These are phyloP conservation scores for Paecilomyces formosus DNA, from an alignment of 2,329 filamentous ascomycete species.

Conservation along the genomic window DNA sequence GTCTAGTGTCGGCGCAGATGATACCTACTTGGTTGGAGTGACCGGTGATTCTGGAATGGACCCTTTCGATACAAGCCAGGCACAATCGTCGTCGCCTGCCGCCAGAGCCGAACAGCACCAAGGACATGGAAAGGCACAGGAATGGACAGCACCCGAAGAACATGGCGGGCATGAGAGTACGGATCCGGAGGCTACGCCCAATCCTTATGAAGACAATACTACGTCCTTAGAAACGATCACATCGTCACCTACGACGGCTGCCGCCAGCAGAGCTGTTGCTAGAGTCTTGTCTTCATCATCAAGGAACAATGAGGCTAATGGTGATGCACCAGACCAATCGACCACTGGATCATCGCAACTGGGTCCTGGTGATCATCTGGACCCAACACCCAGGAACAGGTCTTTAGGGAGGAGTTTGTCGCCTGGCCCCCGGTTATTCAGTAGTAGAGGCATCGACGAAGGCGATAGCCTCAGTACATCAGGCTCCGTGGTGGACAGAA, in stretches of 20 bases:
- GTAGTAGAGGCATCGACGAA: constrained; percentile 18
- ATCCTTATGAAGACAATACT: constrained; percentile 20
- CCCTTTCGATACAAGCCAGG: constrained; percentile 11
- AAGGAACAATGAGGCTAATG: constrained; percentile 10
- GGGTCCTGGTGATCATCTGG: constrained; percentile 16
- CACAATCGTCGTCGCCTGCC: constrained; percentile 19
- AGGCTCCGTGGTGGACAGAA: constrained; percentile 14
- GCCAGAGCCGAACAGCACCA: constrained; percentile 10
- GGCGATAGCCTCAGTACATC: constrained; percentile 12
- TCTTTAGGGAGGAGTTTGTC: constrained; percentile 19
- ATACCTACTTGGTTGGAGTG: constrained; percentile 38
- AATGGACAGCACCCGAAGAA: neutral
- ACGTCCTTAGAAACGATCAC: constrained; percentile 34
- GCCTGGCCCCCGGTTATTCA: constrained; percentile 16
- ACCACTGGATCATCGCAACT: constrained; percentile 14
- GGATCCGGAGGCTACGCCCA: constrained; percentile 13
- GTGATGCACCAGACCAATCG: constrained; percentile 6
- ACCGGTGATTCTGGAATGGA: constrained; percentile 13
- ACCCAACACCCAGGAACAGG: constrained; percentile 18
- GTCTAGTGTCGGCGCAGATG: constrained; percentile 27
- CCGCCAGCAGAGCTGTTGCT: constrained; percentile 32
- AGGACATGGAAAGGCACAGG: neutral
- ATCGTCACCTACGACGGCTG: constrained; percentile 39
- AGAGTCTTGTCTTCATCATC: constrained; percentile 27
- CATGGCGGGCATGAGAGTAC: constrained; percentile 9